Base-by-base conservation (phyloP, 2,329 filamentous ascomycete species). In the Cladophialophora exuberans region DNA sequence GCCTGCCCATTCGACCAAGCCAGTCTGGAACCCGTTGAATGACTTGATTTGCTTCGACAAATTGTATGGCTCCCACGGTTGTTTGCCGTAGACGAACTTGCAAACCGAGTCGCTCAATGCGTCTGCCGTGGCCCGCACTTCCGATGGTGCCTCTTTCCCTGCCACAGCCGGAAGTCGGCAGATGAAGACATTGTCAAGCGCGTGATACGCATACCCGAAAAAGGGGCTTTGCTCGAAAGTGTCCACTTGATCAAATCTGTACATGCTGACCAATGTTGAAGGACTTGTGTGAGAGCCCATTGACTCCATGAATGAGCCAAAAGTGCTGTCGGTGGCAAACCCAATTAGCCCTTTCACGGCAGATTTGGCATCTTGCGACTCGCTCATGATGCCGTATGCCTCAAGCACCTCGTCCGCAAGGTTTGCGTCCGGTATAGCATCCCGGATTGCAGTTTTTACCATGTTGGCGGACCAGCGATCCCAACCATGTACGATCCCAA, bases 201-300 rank as follows among this genome's bases (percentile, higher is more conserved):
- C 15, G 33, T 55, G 52, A 50, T 44, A 55, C 3, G 46, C 25
- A 3, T 38, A 18, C 4, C 46, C 52, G 7, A 15, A 10, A 20
- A 43, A 45, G 9, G n/a, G 10, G 15, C 52, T 50, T 13, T 38
- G 10, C 10, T 45, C 26, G 22, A 50, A 50, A 3, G 26, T 26
- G 15, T 55, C 52, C 4, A 13, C 7, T 33, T 55, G 52, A 10
- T 50, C 45, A 30, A 55, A 55, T n/a, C 45, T 6, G 15, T 50
- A 55, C 11, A 55, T 17, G n/a, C 26, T 26, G 11, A 55, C 22
- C 18, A 46, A 38, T 22, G 31, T 7, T 5, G 17, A 6, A 3
- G 10, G 10, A 33, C 30, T n/a, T n/a, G 25, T 1, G 2, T 31
- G 9, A 13, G 4, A 13, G 11, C 6, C 17, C 25, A 43, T 11